Evolutionary conservation across 1,284 basidiomycete genomes (phyloP).

Genomic region (Violaceomyces palustris): DNA sequence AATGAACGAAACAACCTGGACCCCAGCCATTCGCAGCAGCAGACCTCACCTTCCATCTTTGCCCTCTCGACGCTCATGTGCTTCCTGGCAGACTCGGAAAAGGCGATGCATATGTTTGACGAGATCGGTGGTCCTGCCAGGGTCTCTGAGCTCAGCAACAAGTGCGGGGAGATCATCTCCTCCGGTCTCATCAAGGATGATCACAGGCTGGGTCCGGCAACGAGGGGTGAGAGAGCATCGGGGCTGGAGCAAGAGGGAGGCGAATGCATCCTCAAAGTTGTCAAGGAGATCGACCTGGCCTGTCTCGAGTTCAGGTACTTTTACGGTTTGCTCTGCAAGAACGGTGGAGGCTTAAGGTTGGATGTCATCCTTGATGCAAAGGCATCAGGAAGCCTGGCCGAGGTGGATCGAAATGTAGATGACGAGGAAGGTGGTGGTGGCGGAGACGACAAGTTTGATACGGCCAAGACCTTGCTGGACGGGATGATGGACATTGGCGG

Average conservation of each 20-base stretch:
- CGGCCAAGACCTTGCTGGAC: not conserved
- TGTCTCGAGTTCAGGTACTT: constrained; percentile 32
- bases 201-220: constrained; percentile 5
- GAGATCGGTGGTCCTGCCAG: constrained; percentile 28
- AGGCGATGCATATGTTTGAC: constrained; percentile 11
- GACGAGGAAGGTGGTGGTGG: not conserved
- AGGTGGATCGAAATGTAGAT: not conserved
- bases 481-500: not conserved
- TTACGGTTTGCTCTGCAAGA: constrained; percentile 9
- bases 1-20: constrained; percentile 1
- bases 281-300: constrained; percentile 27
- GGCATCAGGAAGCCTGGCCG: no score
- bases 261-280: constrained; percentile 3
- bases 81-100: constrained; percentile 16
- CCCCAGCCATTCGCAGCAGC: not conserved
- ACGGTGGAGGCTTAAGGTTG: not conserved
- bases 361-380: no score
- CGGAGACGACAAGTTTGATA: not conserved
- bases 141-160: constrained; percentile 25
- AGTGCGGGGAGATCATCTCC: constrained; percentile 22
- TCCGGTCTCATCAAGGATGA: not conserved
- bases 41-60: constrained; percentile 17
- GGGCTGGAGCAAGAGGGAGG: constrained; percentile 1
- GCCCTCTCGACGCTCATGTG: constrained; percentile 30
- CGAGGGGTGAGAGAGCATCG: not conserved